phyloP scores from a whole-genome alignment of 192 early-diverging fungal genomes.

The Backusella mclennaniae region DNA sequence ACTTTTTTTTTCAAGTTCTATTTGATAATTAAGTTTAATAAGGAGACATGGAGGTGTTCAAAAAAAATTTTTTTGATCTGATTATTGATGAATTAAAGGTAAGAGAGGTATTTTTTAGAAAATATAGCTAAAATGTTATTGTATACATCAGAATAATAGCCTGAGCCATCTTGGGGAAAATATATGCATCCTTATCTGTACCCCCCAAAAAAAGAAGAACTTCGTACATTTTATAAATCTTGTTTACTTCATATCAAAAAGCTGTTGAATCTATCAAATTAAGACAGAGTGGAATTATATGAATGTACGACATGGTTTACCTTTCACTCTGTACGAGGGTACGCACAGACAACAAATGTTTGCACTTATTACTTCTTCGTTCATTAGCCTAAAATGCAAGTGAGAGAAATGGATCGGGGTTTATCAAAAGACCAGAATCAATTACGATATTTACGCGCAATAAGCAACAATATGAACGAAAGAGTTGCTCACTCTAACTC shows the following conservation, averaged over 20 bases:
- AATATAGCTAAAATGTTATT: background rate
- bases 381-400: background rate
- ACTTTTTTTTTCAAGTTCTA: background rate
- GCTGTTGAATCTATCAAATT: background rate
- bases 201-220: background rate
- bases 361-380: background rate
- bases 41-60: background rate
- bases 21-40: background rate
- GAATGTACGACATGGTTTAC: background rate
- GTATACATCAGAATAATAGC: background rate
- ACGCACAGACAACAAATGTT: background rate
- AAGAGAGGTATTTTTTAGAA: background rate
- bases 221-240: background rate
- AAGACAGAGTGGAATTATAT: background rate
- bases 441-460: background rate
- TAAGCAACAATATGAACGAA: background rate
- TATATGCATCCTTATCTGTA: background rate
- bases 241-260: background rate
- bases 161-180: background rate
- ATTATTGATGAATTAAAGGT: background rate
- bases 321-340: conserved; percentile 2
- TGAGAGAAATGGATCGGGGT: background rate
- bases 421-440: background rate
- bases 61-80: background rate
- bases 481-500: background rate